Base-by-base conservation (phyloP, 2,329 filamentous ascomycete species). In the Colletotrichum coccodes region DNA sequence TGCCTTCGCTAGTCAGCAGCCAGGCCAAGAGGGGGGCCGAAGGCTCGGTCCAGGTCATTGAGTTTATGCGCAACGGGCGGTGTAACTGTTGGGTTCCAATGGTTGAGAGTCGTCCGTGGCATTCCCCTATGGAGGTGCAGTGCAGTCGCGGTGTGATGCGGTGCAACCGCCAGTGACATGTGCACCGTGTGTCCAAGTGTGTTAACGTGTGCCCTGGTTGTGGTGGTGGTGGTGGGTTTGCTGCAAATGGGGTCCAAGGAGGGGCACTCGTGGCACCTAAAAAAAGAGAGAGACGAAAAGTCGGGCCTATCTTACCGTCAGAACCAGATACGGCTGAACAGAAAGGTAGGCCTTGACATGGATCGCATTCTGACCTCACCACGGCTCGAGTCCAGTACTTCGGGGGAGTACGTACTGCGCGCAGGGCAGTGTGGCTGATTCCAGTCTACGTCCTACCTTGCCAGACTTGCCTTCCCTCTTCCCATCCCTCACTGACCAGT, bases 21-120 rank as follows among this genome's bases (percentile, higher is more conserved):
- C 60, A 32, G 26, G 28, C 40, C 49, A 56, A 47, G 60, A 59
- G 36, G 46, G 44, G 32, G 14, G 36, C 30, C 26, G 60, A 53
- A 47, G 60, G 52, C 52, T 50, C 46, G 32, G 52, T 59, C 53
- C 28, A n/a, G n/a, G n/a, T n/a, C n/a, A 52, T 52, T 38, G 36
- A 38, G 23, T 58, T 68, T 34, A 57, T 46, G 62, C 61, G 52
- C 28, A 36, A 38, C 46, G 36, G 49, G 56, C 66, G 61, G 62
- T 56, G 62, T 69, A 66, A 69, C 40, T 66, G 61, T 69, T 66
- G 54, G 36, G 56, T 50, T 69, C 56, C 40, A 64, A 50, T 46
- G 61, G 66, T 60, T 66, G 66, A 60, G 61, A 65, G 32, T 30
- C 23, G 50, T 30, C 5, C 30, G 21, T 30, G 11, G 36, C 50